These are phyloP conservation scores for Rhytidiadelphus loreus DNA, from an alignment of 225 moss, liverwort and hornwort genomes.

Conservation along the genomic window DNA sequence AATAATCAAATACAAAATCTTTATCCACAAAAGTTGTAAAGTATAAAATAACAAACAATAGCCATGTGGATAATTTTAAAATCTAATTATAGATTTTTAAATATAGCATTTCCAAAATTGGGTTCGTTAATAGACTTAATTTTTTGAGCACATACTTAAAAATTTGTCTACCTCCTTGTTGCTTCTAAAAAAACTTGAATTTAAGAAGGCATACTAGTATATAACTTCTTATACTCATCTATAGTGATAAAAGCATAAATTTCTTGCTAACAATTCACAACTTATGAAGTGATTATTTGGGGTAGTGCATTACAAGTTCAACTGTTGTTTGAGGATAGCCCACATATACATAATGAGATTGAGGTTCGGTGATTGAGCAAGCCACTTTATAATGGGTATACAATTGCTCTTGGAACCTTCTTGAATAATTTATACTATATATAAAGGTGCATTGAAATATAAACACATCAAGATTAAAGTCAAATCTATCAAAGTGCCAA, in stretches of 20 bases:
- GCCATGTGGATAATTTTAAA: neutral
- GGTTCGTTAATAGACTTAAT: no score
- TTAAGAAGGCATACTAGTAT: neutral
- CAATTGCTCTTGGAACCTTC: no score
- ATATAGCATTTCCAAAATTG: neutral
- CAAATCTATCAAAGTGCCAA: neutral
- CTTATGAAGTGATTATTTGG: neutral
- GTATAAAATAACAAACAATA: no score
- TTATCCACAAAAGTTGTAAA: no score
- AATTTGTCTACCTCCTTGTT: neutral
- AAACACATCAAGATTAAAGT: no score
- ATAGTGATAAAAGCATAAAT: neutral
- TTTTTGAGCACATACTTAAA: neutral
- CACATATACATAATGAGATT: no score
- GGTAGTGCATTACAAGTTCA: neutral
- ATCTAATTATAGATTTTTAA: neutral
- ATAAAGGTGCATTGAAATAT: no score
- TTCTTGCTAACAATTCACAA: no score
- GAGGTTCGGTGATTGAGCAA: fast-evolving
- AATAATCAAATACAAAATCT: no score
- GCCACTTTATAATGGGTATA: no score
- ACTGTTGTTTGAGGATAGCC: neutral
- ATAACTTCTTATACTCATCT: neutral
- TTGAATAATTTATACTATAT: no score
- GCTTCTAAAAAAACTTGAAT: neutral